phyloP scores from a whole-genome alignment of 1,139 yeast species.

The Candida sanyaensis region DNA sequence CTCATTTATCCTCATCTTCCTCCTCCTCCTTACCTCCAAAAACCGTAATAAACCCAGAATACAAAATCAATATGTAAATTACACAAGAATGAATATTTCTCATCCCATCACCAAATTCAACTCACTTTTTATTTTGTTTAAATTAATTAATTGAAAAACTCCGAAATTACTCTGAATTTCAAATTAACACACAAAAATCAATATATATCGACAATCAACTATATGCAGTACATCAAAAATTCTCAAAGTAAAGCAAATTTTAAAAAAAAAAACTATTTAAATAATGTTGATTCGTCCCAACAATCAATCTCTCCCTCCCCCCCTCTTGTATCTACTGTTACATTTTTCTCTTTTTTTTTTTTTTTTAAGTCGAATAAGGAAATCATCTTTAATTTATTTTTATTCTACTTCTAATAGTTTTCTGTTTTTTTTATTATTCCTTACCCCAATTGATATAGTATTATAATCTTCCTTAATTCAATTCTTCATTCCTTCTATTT shows the following conservation, averaged over 20 bases:
- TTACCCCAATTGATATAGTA: background rate
- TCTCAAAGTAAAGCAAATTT: slow-evolving; percentile 3
- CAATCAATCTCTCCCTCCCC: background rate
- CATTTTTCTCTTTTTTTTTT: slow-evolving; percentile 9
- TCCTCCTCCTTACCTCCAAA: no score
- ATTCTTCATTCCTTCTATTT: background rate
- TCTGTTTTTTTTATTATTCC: no score
- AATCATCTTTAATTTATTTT: background rate
- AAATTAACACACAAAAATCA: background rate
- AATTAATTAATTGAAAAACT: no score
- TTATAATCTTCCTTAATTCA: background rate
- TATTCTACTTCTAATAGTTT: background rate
- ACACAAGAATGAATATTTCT: no score
- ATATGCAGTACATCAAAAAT: slow-evolving; percentile 1
- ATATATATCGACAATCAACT: background rate
- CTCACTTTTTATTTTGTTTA: no score
- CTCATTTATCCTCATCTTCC: no score
- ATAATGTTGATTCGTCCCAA: background rate
- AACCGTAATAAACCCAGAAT: no score
- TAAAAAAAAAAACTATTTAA: background rate
- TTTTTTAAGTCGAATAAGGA: background rate
- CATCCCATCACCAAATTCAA: background rate
- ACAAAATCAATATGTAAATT: no score
- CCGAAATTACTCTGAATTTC: background rate
- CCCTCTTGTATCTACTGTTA: background rate